Conservation (phyloP, 2,329 filamentous ascomycete species). For the Blumeriella jaapii region DNA sequence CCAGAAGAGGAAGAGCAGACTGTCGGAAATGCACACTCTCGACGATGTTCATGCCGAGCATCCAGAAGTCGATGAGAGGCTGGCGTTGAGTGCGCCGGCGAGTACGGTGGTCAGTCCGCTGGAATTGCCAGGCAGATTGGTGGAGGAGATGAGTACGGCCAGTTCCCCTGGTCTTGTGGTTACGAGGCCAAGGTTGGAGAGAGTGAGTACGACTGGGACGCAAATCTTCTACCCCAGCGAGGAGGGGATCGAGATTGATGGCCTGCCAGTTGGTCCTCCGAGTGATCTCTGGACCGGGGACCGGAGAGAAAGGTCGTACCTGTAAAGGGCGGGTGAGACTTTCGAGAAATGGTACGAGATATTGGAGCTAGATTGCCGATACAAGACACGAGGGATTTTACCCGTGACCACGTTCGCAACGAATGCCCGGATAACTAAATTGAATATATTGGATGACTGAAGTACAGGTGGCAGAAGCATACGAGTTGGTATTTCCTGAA, state of each 20-base stretch:
- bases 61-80: constrained; percentile 7
- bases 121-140: background rate
- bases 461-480: too few relatives aligned
- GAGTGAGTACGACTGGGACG: constrained; percentile 23
- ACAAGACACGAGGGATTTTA: too few relatives aligned
- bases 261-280: constrained; percentile 20
- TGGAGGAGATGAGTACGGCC: background rate
- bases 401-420: too few relatives aligned
- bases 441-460: too few relatives aligned
- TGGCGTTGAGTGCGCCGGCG: constrained; percentile 10
- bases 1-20: constrained; percentile 16
- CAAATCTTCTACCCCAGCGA: constrained; percentile 21
- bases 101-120: constrained; percentile 13
- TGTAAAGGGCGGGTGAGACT: constrained; percentile 5
- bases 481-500: too few relatives aligned
- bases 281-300: constrained; percentile 16
- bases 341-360: too few relatives aligned
- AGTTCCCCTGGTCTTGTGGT: background rate
- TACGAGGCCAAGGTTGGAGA: constrained; percentile 11
- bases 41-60: constrained; percentile 11
- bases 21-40: constrained; percentile 22
- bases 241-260: constrained; percentile 24
- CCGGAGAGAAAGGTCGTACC: constrained; percentile 1
- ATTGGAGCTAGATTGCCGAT: too few relatives aligned
- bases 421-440: too few relatives aligned